These are phyloP conservation scores for Salvia hispanica DNA, from an alignment of 257 asterid species.

Conservation along the genomic window DNA sequence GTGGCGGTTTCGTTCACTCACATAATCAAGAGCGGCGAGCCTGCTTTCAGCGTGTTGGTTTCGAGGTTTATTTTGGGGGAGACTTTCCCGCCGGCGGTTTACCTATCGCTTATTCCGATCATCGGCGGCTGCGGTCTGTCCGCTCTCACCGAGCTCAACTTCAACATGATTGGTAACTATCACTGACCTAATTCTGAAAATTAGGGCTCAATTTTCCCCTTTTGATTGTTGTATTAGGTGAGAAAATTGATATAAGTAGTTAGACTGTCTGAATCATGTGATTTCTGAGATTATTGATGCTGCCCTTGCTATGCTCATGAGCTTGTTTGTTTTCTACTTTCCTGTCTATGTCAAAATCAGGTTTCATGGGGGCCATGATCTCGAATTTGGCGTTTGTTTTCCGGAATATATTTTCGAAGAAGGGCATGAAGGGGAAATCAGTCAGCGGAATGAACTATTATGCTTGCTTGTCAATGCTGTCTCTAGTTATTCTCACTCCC, in stretches of 20 bases:
- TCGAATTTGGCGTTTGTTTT: slow-evolving; percentile 96
- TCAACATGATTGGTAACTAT: slow-evolving; percentile 83
- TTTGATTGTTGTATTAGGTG: not conserved
- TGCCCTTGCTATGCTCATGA: slow-evolving; percentile 26
- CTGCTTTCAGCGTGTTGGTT: slow-evolving; percentile 92
- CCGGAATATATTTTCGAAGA: slow-evolving; percentile 95
- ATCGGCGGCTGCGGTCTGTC: slow-evolving; percentile 91
- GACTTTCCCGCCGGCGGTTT: slow-evolving; percentile 69
- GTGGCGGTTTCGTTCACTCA: slow-evolving; percentile 98
- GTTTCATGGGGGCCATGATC: slow-evolving; percentile 98
- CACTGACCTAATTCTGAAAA: not conserved
- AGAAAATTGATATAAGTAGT: slow-evolving; percentile 6
- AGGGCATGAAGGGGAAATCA: slow-evolving; percentile 96
- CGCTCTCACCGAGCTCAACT: slow-evolving; percentile 90
- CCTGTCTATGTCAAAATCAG: slow-evolving; percentile 52
- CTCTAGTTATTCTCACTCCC: slow-evolving; percentile 84
- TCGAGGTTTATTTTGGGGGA: slow-evolving; percentile 85
- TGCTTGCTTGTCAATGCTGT: slow-evolving; percentile 84
- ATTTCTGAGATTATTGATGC: slow-evolving; percentile 15
- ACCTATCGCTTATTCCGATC: slow-evolving; percentile 82
- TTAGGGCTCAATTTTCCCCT: too few relatives aligned
- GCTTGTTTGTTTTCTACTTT: slow-evolving; percentile 42
- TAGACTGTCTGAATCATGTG: slow-evolving; percentile 17
- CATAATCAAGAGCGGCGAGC: slow-evolving; percentile 95
- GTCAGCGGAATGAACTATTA: slow-evolving; percentile 98